These are phyloP conservation scores for Aureoboletus auriporus DNA, from an alignment of 768 basidiomycete species.

Conservation along the genomic window DNA sequence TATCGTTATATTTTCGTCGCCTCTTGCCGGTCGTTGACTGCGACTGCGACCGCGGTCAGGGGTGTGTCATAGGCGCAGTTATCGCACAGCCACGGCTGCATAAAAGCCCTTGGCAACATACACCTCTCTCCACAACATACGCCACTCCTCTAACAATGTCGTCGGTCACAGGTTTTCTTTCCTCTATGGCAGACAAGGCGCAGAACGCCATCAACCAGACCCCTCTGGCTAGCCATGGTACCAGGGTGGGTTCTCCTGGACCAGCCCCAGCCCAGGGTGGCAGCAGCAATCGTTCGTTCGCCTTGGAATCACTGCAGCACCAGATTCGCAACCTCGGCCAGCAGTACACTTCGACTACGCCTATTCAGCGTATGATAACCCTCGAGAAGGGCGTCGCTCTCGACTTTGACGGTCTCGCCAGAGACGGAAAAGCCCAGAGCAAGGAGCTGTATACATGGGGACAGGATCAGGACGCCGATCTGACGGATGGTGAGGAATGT, in stretches of 20 bases:
- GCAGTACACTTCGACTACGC: constrained; percentile 66
- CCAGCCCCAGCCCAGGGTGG: constrained; percentile 37
- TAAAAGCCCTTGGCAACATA: constrained; percentile 21
- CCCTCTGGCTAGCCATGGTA: constrained; percentile 51
- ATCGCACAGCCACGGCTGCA: constrained; percentile 19
- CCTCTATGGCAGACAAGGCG: constrained; percentile 72
- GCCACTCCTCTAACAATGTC: constrained; percentile 40
- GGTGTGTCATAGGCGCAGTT: constrained; percentile 4
- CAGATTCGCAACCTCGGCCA: constrained; percentile 72
- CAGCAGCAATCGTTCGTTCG: constrained; percentile 40
- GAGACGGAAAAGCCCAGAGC: constrained; percentile 68
- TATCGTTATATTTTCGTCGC: constrained; percentile 12
- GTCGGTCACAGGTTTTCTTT: constrained; percentile 60
- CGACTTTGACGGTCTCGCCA: constrained; percentile 62
- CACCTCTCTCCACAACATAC: not conserved
- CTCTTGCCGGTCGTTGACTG: not conserved
- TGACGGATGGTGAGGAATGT: constrained; percentile 64
- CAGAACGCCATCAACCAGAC: constrained; percentile 65
- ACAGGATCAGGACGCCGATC: constrained; percentile 61
- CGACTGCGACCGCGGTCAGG: constrained; percentile 4
- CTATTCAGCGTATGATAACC: constrained; percentile 78
- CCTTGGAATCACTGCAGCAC: constrained; percentile 63
- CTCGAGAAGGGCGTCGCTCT: constrained; percentile 73
- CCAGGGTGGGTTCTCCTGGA: constrained; percentile 44
- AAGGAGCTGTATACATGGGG: constrained; percentile 88